Base-by-base conservation (phyloP, 2,329 filamentous ascomycete species). In the Colletotrichum plurivorum region DNA sequence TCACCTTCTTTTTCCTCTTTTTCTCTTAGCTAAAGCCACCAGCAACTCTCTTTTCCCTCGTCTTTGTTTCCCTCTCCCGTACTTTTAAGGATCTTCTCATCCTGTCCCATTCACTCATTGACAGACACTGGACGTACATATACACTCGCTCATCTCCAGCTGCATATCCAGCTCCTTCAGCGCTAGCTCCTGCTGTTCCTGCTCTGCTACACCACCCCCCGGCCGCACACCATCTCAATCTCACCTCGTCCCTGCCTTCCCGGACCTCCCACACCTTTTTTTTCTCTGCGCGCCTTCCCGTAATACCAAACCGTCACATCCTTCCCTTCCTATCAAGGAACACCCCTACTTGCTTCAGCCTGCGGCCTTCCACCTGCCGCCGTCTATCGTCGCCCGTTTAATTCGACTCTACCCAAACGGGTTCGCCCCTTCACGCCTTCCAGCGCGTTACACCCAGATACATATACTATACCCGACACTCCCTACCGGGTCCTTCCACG, bases 291-390 rank as follows among this genome's bases (percentile, higher is more conserved):
- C 31, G 31, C 13, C 52, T 54, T 62, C 59, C 59, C 49, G 59
- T 62, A 62, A 48, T 62, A 46, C 58, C 48, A 62, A 54, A 22
- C 49, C 27, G 36, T 49, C 31, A 27, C 49, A 31, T 57, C 66
- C 66, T 54, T 69, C 39, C 39, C 18, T 10, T 10, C 46, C 46
- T 36, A 36, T 36, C 31, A 36, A 61, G 58, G 46, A 53, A 43
- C 48, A 52, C 48, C 58, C 58, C 48, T 53, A 31, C 46, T 52
- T 61, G 46, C 58, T 16, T 61, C 58, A 61, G 48, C 36, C 58
- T 61, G 22, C 48, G 45, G 18, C 18, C 45, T 18, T 46, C 7
- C 45, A 18, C 31, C 45, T 46, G 45, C 16, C 45, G 45, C 45
- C 18, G 18, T 18, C 45, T 16, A 53, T 18, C 31, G 31, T 45